Conservation (phyloP, 176 grass and related monocot genomes). For the Oryza glaberrima region DNA sequence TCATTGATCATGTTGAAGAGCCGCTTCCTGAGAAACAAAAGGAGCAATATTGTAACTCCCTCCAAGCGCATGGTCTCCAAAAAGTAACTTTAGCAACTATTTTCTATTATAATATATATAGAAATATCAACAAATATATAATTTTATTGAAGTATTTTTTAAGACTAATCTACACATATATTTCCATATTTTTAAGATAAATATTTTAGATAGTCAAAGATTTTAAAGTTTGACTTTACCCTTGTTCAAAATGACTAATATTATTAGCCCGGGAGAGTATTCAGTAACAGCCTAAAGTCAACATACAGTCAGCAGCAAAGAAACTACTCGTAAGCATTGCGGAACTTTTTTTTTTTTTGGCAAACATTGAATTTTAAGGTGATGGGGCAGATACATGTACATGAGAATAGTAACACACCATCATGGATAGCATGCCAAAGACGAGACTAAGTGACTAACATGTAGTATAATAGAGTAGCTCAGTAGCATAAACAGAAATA, state of each 20-base stretch:
- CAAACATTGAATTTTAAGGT: not conserved
- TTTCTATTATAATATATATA: too few relatives aligned
- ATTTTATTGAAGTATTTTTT: too few relatives aligned
- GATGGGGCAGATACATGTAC: not conserved
- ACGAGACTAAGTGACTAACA: not conserved
- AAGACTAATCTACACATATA: too few relatives aligned
- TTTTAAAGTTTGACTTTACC: too few relatives aligned
- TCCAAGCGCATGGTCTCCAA: too few relatives aligned
- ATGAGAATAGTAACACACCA: not conserved
- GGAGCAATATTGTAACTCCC: not conserved
- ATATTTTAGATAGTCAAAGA: too few relatives aligned
- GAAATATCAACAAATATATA: too few relatives aligned
- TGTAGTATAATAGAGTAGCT: not conserved
- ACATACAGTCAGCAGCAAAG: not conserved
- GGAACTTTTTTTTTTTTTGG: not conserved
- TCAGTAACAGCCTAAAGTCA: slow-evolving; percentile 11
- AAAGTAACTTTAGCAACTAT: too few relatives aligned
- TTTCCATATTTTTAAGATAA: too few relatives aligned
- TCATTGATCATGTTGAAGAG: slow-evolving; percentile 81
- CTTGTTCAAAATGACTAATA: too few relatives aligned
- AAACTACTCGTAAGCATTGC: not conserved
- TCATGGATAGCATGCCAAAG: not conserved
- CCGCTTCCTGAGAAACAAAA: slow-evolving; percentile 62
- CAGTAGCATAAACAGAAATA: not conserved
- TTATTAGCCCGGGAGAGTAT: not conserved